Evolutionary conservation across 208 protist genomes (phyloP), one percentile per base, ranked within the genome.

Genomic region (Porcisia deanei): DNA sequence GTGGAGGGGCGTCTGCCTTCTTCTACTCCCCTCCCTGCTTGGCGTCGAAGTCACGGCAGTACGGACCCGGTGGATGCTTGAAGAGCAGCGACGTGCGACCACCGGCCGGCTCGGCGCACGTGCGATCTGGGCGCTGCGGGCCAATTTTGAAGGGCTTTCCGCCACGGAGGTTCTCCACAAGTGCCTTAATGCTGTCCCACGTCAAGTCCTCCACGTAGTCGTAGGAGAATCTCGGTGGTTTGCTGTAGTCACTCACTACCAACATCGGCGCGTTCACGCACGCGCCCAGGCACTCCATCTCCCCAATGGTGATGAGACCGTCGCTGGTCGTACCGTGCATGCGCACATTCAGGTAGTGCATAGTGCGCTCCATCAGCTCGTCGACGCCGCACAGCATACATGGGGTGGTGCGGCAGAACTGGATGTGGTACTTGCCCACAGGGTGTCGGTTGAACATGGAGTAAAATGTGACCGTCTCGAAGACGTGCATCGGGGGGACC

Each of bases 401-500:
- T 39, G 94, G 94, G 1, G 96, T 98, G 60, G 96, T 98, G 66
- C 95, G 86, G 80, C 96, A 98, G 80, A 98, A 96, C 85, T 98
- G 95, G 0, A 98, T 88, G 89, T 98, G 94, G 81, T 97, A 98
- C 81, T 97, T 97, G 43, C 96, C 96, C 3, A 98, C 92, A 4
- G 96, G 96, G 54, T 96, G 89, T n/a, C 93, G 92, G 80, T 98
- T 98, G 82, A 96, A 98, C 96, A 98, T 98, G n/a, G 92, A 92
- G 85, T 98, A 98, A 76, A 98, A 98, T 10, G 96, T 97, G 12
- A 96, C 94, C 5, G 88, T 93, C 71, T 98, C 92, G 79, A 97
- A 98, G 43, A 98, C 96, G 69, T 95, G 88, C 88, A 96, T 97
- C 45, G 92, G 92, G 20, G 91, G 89, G 12, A 98, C 92, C 54